Conservation (phyloP, 805 yeast genomes). For the Lipomyces orientalis region DNA sequence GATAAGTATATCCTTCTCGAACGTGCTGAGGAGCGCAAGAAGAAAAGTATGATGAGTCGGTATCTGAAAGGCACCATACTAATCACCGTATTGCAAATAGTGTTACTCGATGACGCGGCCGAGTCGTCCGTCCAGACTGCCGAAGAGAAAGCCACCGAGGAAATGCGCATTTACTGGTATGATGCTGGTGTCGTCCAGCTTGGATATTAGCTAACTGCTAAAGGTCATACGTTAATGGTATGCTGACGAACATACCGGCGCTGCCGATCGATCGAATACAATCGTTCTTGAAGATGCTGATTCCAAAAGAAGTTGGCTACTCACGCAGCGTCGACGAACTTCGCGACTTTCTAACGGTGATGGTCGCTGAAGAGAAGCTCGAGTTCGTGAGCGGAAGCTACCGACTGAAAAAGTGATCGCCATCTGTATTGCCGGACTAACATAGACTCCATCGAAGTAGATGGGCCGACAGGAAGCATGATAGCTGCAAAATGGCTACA, state of each 20-base stretch:
- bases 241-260: slow-evolving; percentile 62
- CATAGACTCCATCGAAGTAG: too few species aligned
- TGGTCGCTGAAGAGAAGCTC: slow-evolving; percentile 54
- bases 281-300: slow-evolving; percentile 59
- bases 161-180: slow-evolving; percentile 44
- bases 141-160: slow-evolving; percentile 44
- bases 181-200: neutral
- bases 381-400: slow-evolving; percentile 47
- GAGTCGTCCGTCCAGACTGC: slow-evolving; percentile 41
- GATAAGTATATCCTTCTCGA: slow-evolving; percentile 54
- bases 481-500: neutral
- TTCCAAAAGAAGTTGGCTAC: slow-evolving; percentile 57
- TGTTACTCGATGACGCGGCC: slow-evolving; percentile 22
- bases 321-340: slow-evolving; percentile 51
- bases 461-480: too few species aligned
- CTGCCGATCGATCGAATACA: slow-evolving; percentile 58
- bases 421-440: neutral
- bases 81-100: neutral
- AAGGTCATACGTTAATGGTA: slow-evolving; percentile 60
- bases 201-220: slow-evolving; percentile 27
- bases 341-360: slow-evolving; percentile 50
- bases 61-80: neutral
- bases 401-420: slow-evolving; percentile 42
- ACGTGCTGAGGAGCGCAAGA: slow-evolving; percentile 38
- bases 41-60: slow-evolving; percentile 17